phyloP scores from a whole-genome alignment of 2,329 filamentous ascomycete species.

The Penicillium sp. region DNA sequence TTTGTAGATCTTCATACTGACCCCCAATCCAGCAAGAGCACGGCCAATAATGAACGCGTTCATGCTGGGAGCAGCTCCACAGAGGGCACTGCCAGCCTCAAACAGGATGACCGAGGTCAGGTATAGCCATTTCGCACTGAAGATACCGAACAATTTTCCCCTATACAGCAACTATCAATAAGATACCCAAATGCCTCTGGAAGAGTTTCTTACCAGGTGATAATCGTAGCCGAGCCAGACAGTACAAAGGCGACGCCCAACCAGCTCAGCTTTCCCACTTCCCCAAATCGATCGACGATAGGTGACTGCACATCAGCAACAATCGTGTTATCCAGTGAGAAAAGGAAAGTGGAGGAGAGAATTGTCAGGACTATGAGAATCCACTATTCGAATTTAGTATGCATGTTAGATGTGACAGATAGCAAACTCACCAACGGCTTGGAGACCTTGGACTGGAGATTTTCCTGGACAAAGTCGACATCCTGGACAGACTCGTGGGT shows the following conservation, averaged over 20 bases:
- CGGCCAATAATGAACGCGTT: conserved; percentile 46
- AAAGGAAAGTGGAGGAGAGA: conserved; percentile 39
- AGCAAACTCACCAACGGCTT: conserved; percentile 7
- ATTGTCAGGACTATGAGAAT: conserved; percentile 23
- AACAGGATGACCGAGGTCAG: conserved; percentile 30
- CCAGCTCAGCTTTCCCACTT: conserved; percentile 43
- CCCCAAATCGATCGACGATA: conserved; percentile 39
- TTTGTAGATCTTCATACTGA: conserved; percentile 16
- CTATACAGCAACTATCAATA: conserved; percentile 25
- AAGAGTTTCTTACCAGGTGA: conserved; percentile 29
- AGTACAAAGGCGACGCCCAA: conserved; percentile 43
- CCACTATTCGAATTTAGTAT: conserved; percentile 13
- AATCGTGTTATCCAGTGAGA: conserved; percentile 46
- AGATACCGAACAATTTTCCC: conserved; percentile 39
- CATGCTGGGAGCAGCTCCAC: conserved; percentile 45
- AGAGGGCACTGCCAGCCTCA: conserved; percentile 35
- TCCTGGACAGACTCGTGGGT: background rate
- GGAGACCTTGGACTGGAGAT: conserved; percentile 9
- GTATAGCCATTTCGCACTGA: conserved; percentile 46
- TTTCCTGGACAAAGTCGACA: conserved; percentile 9
- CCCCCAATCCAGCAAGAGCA: conserved; percentile 33
- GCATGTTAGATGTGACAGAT: background rate
- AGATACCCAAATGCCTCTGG: background rate
- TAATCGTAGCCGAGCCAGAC: conserved; percentile 39
- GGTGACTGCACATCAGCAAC: conserved; percentile 47